These are phyloP conservation scores for Blastobotrys terrestris DNA, from an alignment of 805 yeast genomes.

Conservation along the genomic window DNA sequence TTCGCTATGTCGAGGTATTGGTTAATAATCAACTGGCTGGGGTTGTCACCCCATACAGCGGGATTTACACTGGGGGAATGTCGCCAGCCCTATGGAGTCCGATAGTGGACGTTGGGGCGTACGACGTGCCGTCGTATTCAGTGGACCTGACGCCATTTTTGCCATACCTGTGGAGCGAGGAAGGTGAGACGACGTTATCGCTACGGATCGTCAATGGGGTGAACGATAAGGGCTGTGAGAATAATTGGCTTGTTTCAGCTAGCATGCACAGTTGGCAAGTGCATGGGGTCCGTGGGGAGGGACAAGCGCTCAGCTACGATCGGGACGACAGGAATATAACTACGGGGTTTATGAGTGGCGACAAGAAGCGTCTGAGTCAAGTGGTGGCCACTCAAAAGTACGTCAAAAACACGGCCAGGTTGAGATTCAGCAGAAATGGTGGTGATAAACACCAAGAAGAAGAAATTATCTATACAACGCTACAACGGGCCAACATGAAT, in stretches of 20 bases:
- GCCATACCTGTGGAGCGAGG: constrained; percentile 59
- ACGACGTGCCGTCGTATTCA: constrained; percentile 64
- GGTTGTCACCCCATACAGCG: constrained; percentile 61
- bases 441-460: neutral
- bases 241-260: constrained; percentile 30
- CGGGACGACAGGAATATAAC: neutral
- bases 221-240: constrained; percentile 1
- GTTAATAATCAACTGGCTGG: constrained; percentile 56
- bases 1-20: constrained; percentile 58
- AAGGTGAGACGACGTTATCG: constrained; percentile 22
- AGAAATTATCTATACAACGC: neutral
- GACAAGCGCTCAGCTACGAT: constrained; percentile 5
- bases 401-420: neutral
- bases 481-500: neutral
- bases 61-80: constrained; percentile 75
- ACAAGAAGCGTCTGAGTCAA: neutral
- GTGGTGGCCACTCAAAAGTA: neutral
- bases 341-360: neutral
- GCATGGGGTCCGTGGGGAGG: constrained; percentile 22
- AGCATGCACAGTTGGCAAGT: constrained; percentile 29
- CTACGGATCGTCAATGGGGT: constrained; percentile 12
- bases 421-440: neutral
- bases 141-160: constrained; percentile 65
- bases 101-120: constrained; percentile 66
- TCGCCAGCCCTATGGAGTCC: constrained; percentile 80